Conservation (phyloP, 768 basidiomycete species). For the Pulveroboletus sp. region DNA sequence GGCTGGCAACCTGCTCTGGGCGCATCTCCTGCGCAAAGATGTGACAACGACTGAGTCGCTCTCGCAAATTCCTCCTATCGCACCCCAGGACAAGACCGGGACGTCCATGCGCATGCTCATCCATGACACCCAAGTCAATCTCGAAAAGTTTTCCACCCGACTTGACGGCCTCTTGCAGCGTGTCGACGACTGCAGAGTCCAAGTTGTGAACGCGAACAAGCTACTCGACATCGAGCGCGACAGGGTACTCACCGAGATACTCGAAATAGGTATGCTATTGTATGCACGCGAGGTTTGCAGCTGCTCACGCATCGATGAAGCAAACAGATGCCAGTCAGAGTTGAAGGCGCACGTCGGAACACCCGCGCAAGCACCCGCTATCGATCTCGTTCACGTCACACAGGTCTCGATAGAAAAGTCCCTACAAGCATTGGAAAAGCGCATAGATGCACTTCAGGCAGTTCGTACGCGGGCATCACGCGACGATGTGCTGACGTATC, state of each 20-base stretch:
- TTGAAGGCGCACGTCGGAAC: conserved; percentile 53
- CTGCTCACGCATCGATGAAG: conserved; percentile 32
- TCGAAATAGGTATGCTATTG: conserved; percentile 6
- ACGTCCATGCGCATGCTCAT: conserved; percentile 70
- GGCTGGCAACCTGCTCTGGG: conserved; percentile 40
- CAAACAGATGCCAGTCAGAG: conserved; percentile 58
- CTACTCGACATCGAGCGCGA: conserved; percentile 61
- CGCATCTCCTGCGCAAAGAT: conserved; percentile 49
- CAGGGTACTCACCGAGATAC: conserved; percentile 47
- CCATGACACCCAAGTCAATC: conserved; percentile 67
- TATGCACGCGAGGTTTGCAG: background rate
- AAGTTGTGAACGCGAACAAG: conserved; percentile 49
- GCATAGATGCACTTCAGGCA: conserved; percentile 51
- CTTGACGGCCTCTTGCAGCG: conserved; percentile 48
- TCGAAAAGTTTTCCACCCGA: conserved; percentile 60
- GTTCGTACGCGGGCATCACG: conserved; percentile 28
- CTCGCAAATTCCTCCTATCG: conserved; percentile 31
- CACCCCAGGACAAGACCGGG: conserved; percentile 58
- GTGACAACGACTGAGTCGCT: conserved; percentile 21
- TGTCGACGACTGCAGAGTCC: conserved; percentile 48
- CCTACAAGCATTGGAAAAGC: conserved; percentile 47
- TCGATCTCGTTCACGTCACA: conserved; percentile 38
- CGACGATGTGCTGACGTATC: conserved; percentile 17
- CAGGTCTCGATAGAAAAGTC: conserved; percentile 36
- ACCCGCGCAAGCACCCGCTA: conserved; percentile 44